Evolutionary conservation across 768 basidiomycete species (phyloP).

Genomic region (Chlorophyllum brunneum): DNA sequence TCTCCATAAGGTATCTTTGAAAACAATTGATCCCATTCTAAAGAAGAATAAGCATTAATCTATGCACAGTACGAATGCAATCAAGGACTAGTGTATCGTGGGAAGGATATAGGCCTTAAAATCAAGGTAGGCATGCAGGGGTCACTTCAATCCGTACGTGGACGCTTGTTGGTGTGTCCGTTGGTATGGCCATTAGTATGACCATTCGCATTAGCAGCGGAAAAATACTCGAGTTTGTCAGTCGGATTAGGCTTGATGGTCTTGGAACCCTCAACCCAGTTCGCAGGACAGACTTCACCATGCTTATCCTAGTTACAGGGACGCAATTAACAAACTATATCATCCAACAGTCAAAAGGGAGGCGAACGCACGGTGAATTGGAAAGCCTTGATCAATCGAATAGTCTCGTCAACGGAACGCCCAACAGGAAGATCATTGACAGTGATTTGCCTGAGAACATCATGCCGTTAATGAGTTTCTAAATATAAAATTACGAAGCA

Average conservation of each 20-base stretch:
- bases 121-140: too few species aligned
- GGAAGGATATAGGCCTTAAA: background rate
- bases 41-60: too few species aligned
- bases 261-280: conserved; percentile 79
- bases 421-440: conserved; percentile 93
- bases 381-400: conserved; percentile 91
- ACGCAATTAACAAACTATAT: background rate
- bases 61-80: too few species aligned
- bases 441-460: conserved; percentile 64
- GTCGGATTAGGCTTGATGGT: conserved; percentile 82
- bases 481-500: background rate
- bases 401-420: conserved; percentile 91
- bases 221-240: conserved; percentile 74
- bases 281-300: conserved; percentile 91
- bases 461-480: background rate
- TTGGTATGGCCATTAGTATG: conserved; percentile 20
- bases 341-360: background rate
- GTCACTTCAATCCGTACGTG: conserved; percentile 49
- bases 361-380: conserved; percentile 67
- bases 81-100: background rate
- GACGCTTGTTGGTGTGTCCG: conserved; percentile 47
- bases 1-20: too few species aligned
- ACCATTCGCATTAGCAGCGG: conserved; percentile 33
- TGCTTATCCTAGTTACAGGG: conserved; percentile 58
- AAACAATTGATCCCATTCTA: too few species aligned